A percentile compares a stretch with the other conserved stretches of the same genome.
phyloP scores from a whole-genome alignment of 345 rosid genomes.

The Alliaria petiolata region DNA sequence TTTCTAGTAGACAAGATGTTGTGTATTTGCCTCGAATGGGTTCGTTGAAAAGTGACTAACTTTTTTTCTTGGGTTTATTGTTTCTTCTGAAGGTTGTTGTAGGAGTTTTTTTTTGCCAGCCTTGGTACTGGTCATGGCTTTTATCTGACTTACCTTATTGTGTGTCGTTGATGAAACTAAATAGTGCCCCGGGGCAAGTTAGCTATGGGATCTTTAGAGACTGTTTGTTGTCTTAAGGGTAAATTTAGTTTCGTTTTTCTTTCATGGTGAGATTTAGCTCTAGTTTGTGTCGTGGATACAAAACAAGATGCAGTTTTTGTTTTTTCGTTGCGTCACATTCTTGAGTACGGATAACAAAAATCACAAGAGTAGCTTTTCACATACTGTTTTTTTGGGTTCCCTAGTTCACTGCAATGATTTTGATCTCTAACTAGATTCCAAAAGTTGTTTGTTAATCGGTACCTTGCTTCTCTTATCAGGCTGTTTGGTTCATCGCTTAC shows the following conservation, averaged over 20 bases:
- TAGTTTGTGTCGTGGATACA: neutral
- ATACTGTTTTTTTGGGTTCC: neutral
- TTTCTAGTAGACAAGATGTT: neutral
- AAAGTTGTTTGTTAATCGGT: conserved; percentile 21
- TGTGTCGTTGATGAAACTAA: conserved; percentile 37
- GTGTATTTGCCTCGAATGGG: neutral
- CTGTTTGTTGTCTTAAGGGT: conserved; percentile 46
- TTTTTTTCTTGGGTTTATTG: neutral
- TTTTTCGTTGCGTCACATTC: neutral
- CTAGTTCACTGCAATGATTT: neutral
- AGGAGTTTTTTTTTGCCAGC: conserved; percentile 4
- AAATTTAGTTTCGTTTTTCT: conserved; percentile 19
- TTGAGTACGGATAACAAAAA: too few species aligned
- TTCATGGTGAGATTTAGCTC: neutral
- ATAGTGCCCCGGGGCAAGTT: conserved; percentile 49
- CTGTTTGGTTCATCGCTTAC: conserved; percentile 44
- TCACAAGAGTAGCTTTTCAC: conserved; percentile 10
- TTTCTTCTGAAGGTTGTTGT: conserved; percentile 9
- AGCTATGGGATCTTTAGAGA: conserved; percentile 45
- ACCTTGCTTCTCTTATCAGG: conserved; percentile 48
- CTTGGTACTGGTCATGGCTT: conserved; percentile 10
- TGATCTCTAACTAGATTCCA: neutral
- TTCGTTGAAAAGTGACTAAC: conserved; percentile 12
- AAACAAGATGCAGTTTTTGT: neutral
- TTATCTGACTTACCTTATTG: conserved; percentile 21